A percentile compares a stretch with the other conserved stretches of the same genome.
phyloP scores from a whole-genome alignment of 345 rosid species.

The Carallia pectinifolia region DNA sequence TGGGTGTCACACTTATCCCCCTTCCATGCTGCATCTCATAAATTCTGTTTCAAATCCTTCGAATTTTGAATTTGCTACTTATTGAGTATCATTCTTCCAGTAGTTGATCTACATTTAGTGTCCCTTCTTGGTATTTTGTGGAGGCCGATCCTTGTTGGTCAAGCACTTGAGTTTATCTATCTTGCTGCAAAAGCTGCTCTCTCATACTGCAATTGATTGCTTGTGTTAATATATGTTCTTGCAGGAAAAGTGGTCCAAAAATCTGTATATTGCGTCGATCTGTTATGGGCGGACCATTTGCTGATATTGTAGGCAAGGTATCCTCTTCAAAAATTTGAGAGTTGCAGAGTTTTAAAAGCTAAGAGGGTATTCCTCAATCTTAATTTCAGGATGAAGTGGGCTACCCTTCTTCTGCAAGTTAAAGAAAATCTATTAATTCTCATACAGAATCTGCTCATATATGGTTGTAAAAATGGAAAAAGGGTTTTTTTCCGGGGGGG shows the following conservation, averaged over 20 bases:
- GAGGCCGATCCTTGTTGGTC: background rate
- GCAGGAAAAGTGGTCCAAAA: conserved; percentile 74
- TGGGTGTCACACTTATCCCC: conserved; percentile 15
- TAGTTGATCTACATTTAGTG: too few relatives aligned
- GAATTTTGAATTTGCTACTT: background rate
- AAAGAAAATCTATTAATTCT: conserved; percentile 19
- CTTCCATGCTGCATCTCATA: background rate
- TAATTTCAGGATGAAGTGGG: conserved; percentile 14
- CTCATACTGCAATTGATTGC: background rate
- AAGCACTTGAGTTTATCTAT: background rate
- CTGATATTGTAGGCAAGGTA: conserved; percentile 28
- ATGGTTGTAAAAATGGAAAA: conserved; percentile 26
- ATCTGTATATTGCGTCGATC: conserved; percentile 63
- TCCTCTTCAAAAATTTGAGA: conserved; percentile 11
- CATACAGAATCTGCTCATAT: conserved; percentile 14
- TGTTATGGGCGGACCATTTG: conserved; percentile 72
- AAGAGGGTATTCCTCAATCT: conserved; percentile 23
- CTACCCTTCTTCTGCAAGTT: conserved; percentile 14
- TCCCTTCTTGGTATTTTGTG: background rate
- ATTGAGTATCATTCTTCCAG: background rate
- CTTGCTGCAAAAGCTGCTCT: too few relatives aligned
- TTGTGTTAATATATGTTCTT: background rate
- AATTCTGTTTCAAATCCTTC: background rate
- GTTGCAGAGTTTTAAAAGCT: conserved; percentile 34
- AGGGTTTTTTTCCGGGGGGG: background rate